Evolutionary conservation across 805 yeast species (phyloP), one percentile per base, ranked within the genome.

Genomic region (Metschnikowia lunata): DNA sequence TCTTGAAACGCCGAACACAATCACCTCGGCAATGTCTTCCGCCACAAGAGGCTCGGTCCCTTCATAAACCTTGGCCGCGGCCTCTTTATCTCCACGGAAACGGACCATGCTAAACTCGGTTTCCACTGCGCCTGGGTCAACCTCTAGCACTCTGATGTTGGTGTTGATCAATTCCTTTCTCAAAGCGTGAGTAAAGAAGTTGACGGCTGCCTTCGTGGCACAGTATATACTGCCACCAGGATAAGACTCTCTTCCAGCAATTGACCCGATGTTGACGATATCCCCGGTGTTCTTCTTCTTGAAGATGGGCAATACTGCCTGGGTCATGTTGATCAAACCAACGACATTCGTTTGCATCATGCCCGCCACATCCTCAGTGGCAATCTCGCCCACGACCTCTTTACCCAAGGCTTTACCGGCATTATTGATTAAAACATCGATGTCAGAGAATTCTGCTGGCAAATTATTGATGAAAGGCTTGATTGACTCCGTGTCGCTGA

Each of bases 351-450:
- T 68, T 26, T 61, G 60, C 42, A 67, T 50, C 73, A 67, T 67
- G 8, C 66, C 71, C 14, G 53, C 50, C 34, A 67, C 49, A 42
- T 68, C 72, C 9, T 55, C 61, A 23, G 59, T 54, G 9, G 47
- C 34, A 29, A 67, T 56, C 13, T 56, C 61, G 9, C 71, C 72
- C 11, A 67, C 71, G 10, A 42, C 37, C 18, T 53, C 63, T 32
- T 47, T 48, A 8, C 73, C 73, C 43, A 66, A 57, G 2, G 72
- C 72, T 48, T 66, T 67, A 11, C 73, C 73, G 11, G 72, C 69
- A 47, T 68, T 68, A 42, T 68, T 68, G 37, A 68, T 50, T 47
- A 68, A 59, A 7, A 67, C 64, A 49, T 67, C 72, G 36, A 68
- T 62, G 40, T 65, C 65, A 23, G 67, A 52, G 39, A 66, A 67